phyloP scores from a whole-genome alignment of 2,329 filamentous ascomycete genomes.

The Hymenoscyphus occultus region DNA sequence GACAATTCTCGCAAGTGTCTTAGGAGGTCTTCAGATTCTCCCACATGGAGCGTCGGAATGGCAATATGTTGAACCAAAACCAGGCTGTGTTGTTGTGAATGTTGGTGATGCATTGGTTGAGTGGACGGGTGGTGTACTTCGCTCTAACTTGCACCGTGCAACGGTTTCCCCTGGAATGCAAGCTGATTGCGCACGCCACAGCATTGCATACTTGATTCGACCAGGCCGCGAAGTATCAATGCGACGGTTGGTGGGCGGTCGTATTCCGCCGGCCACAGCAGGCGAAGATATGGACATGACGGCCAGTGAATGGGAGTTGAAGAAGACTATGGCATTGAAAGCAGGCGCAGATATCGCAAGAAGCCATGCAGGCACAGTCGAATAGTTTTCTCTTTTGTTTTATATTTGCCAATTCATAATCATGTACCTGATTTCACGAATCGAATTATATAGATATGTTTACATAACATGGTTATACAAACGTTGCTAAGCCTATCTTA shows the following conservation, averaged over 20 bases:
- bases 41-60: constrained; percentile 31
- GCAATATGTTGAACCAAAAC: constrained; percentile 38
- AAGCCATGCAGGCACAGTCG: constrained; percentile 8
- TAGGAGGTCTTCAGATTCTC: constrained; percentile 41
- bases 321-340: constrained; percentile 12
- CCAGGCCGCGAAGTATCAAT: constrained; percentile 46
- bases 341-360: constrained; percentile 10
- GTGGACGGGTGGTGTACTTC: constrained; percentile 36
- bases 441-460: no score
- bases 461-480: no score
- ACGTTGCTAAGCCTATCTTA: no score
- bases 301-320: background rate
- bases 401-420: no score
- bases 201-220: constrained; percentile 54
- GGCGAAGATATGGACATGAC: constrained; percentile 23
- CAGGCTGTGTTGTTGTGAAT: constrained; percentile 39
- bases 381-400: no score
- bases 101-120: constrained; percentile 40
- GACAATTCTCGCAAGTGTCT: constrained; percentile 41
- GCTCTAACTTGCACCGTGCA: constrained; percentile 38
- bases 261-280: constrained; percentile 24
- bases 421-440: no score
- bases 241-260: constrained; percentile 25
- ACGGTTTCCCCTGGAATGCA: constrained; percentile 35
- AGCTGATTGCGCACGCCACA: constrained; percentile 40